A percentile compares a stretch with the other conserved stretches of the same genome.
Evolutionary conservation across 1,139 yeast genomes (phyloP).

Genomic region (Yamadazyma spencermartinsiae): DNA sequence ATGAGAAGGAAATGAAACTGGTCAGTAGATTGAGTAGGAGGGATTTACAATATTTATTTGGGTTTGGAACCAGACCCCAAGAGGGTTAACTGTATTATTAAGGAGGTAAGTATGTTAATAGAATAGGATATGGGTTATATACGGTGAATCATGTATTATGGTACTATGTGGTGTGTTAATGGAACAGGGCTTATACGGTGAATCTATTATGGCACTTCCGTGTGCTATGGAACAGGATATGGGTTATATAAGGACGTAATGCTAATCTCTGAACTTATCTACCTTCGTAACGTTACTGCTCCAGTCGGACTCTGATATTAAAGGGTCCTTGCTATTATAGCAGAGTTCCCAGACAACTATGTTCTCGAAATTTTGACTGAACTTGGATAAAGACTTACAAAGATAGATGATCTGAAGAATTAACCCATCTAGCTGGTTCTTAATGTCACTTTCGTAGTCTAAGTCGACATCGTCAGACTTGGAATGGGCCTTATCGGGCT

Average conservation of each 20-base stretch:
- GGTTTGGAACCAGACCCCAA: constrained; percentile 44
- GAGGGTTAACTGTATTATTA: not conserved
- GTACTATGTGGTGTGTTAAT: not conserved
- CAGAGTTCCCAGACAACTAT: constrained; percentile 42
- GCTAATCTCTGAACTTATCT: constrained; percentile 27
- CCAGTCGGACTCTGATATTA: constrained; percentile 40
- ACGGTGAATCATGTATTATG: not conserved
- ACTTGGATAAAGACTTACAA: constrained; percentile 70
- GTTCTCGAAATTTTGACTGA: constrained; percentile 65
- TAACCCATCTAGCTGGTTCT: constrained; percentile 57
- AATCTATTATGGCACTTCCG: constrained; percentile 1
- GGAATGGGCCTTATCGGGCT: constrained; percentile 14
- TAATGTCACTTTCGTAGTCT: constrained; percentile 34
- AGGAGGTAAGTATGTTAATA: not conserved
- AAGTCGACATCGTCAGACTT: constrained; percentile 7
- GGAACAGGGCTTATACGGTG: not conserved
- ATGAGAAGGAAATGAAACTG: constrained; percentile 67
- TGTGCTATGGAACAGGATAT: not conserved
- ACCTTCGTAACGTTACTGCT: constrained; percentile 35
- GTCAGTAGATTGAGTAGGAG: constrained; percentile 65
- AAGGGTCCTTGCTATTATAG: constrained; percentile 15
- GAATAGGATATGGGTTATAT: constrained; percentile 1
- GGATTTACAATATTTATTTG: constrained; percentile 80
- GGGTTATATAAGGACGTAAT: too few relatives aligned
- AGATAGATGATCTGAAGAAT: constrained; percentile 75